Evolutionary conservation across 176 grass and related monocot species (phyloP), one percentile per base, ranked within the genome.

Genomic region (Triticum turgidum): DNA sequence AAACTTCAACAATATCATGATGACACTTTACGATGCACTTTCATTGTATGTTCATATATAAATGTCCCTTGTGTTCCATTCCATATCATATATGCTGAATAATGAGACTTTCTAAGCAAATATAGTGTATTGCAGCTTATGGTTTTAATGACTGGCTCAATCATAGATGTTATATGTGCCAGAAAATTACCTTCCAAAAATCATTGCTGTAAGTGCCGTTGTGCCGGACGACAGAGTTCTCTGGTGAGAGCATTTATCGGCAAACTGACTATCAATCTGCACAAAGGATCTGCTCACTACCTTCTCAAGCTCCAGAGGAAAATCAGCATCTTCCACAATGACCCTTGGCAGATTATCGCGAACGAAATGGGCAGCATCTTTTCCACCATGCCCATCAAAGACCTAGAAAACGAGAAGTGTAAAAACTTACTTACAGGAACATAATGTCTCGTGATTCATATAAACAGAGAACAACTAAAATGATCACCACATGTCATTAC

Each of bases 311-410:
- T 99, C 83, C 9, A 96, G 75, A 81, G 97, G 97, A 69, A 99
- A 96, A 89, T 93, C 92, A 54, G 84, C 88, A 91, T 99, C 97
- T 90, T 99, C 90, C 18, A 92, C 92, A 44, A 99, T 96, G 49
- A 96, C 67, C 81, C 92, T 96, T 61, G 94, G 97, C 69, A 99
- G 88, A 82, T 96, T 94, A 84, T 96, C 94, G 11, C 97, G 52
- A 12, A 99, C 90, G 17, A 91, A 99, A 77, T 91, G 90, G 12
- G 94, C 94, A 80, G 97, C 94, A 76, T 90, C 85, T 94, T 99
- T 99, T 85, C 97, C 97, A 86, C 94, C 97, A 20, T 99, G 97
- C 27, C 97, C 97, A 85, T 99, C 97, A 84, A 99, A 99, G 10
- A 96, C 97, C 97, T 99, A 70, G 35, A 61, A 51, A 69, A 49